Conservation (phyloP, 768 basidiomycete genomes). For the Suillus lakei region DNA sequence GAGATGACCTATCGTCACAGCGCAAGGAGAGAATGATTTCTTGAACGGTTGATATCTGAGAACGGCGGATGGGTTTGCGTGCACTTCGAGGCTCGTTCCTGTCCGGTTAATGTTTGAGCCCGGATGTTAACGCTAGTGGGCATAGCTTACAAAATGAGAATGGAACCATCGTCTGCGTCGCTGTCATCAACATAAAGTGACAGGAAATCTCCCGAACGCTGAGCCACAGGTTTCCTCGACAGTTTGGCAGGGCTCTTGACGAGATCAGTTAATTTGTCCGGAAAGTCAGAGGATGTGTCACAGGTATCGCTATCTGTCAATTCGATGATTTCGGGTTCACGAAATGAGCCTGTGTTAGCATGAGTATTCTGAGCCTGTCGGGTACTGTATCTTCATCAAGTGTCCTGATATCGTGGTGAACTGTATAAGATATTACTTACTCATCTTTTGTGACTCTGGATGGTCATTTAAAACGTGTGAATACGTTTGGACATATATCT, state of each 20-base stretch:
- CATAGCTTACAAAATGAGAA: constrained; percentile 40
- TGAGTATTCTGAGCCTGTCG: neutral
- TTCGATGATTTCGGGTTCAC: constrained; percentile 30
- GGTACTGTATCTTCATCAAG: neutral
- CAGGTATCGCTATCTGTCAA: constrained; percentile 34
- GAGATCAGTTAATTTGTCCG: constrained; percentile 28
- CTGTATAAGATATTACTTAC: neutral
- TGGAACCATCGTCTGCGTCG: constrained; percentile 43
- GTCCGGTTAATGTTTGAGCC: constrained; percentile 11
- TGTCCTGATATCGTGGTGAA: neutral
- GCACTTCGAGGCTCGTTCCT: constrained; percentile 56
- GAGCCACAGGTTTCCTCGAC: constrained; percentile 13
- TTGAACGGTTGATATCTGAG: constrained; percentile 6
- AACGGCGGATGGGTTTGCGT: constrained; percentile 46
- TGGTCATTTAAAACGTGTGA: constrained; percentile 12
- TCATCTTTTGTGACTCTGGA: constrained; percentile 4
- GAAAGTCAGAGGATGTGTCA: constrained; percentile 22
- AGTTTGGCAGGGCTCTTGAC: constrained; percentile 17
- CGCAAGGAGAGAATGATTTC: neutral
- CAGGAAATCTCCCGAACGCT: constrained; percentile 8
- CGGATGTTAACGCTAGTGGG: constrained; percentile 1
- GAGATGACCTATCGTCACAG: neutral
- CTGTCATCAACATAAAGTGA: constrained; percentile 33
- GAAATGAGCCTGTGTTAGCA: neutral
- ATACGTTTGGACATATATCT: constrained; percentile 18